Percentiles rank a stretch among this genome's conserved stretches.
Evolutionary conservation across 2,329 filamentous ascomycete genomes (phyloP).

Genomic region (Fusarium sp.): DNA sequence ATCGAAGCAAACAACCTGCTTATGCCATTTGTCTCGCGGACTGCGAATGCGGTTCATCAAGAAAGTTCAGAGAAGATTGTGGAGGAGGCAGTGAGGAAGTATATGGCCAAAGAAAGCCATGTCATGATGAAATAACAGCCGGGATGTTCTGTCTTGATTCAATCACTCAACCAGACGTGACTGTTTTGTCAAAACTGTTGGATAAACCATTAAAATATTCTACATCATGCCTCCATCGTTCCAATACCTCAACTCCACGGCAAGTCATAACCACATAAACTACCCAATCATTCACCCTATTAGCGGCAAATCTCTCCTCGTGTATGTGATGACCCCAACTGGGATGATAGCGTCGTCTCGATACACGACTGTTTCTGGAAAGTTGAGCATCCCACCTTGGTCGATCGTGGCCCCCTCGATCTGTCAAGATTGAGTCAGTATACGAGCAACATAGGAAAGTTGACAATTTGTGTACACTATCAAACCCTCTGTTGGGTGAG

Average conservation of each 20-base stretch:
- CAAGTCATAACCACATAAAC: no score
- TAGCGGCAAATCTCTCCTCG: neutral
- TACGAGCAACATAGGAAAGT: no score
- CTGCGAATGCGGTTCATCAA: conserved; percentile 13
- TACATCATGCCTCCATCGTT: no score
- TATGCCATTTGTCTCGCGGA: conserved; percentile 32
- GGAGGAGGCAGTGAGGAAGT: conserved; percentile 17
- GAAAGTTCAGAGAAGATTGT: conserved; percentile 24
- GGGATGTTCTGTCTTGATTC: no score
- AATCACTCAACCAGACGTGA: no score
- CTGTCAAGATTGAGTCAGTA: neutral
- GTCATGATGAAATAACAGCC: neutral
- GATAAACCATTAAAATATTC: no score
- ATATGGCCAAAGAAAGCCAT: neutral
- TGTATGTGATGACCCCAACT: conserved; percentile 8
- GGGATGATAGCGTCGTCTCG: conserved; percentile 23
- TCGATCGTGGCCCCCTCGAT: neutral
- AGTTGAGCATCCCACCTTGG: neutral
- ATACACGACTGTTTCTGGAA: conserved; percentile 19
- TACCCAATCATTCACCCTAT: no score
- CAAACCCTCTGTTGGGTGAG: neutral
- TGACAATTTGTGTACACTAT: neutral
- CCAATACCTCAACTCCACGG: no score
- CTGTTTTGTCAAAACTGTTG: no score
- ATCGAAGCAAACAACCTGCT: conserved; percentile 27